Percentiles rank a stretch among this genome's conserved stretches.
Conservation (phyloP, 2,329 filamentous ascomycete species). For the Fusarium falciforme region DNA sequence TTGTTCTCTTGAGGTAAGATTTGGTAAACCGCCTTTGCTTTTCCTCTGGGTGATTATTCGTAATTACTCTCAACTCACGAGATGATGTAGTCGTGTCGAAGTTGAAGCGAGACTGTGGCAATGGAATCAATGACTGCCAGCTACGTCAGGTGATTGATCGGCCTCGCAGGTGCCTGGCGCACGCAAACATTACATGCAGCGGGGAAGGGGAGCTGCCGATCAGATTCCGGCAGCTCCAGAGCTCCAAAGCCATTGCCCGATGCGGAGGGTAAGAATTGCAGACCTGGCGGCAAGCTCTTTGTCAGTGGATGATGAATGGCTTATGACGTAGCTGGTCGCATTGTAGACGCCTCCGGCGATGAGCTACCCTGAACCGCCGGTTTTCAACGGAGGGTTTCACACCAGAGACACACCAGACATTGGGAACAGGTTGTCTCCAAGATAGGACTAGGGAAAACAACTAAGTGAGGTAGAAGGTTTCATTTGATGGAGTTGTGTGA, state of each 20-base stretch:
- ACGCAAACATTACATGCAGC: constrained; percentile 28
- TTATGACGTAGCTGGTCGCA: neutral
- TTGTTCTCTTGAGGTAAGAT: neutral
- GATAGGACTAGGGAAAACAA: neutral
- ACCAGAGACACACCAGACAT: neutral
- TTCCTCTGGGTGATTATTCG: neutral
- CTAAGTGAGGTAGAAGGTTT: neutral
- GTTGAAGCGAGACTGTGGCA: constrained; percentile 24
- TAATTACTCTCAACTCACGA: neutral
- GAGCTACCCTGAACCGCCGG: constrained; percentile 9
- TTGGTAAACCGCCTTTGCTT: neutral
- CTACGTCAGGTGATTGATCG: constrained; percentile 38
- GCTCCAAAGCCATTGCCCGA: constrained; percentile 21
- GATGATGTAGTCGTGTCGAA: constrained; percentile 24
- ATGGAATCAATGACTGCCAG: constrained; percentile 11
- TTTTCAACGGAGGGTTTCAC: neutral
- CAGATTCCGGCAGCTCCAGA: constrained; percentile 32
- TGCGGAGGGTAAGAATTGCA: constrained; percentile 29
- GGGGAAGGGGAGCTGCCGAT: constrained; percentile 38
- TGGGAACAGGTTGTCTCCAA: neutral
- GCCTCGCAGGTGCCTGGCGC: constrained; percentile 20
- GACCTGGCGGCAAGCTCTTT: constrained; percentile 13
- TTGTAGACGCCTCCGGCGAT: neutral
- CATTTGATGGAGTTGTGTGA: neutral
- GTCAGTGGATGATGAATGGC: constrained; percentile 9